Percentiles rank a stretch among this genome's conserved stretches.
phyloP scores from a whole-genome alignment of 2,329 filamentous ascomycete genomes.

The Cladophialophora yegresii region DNA sequence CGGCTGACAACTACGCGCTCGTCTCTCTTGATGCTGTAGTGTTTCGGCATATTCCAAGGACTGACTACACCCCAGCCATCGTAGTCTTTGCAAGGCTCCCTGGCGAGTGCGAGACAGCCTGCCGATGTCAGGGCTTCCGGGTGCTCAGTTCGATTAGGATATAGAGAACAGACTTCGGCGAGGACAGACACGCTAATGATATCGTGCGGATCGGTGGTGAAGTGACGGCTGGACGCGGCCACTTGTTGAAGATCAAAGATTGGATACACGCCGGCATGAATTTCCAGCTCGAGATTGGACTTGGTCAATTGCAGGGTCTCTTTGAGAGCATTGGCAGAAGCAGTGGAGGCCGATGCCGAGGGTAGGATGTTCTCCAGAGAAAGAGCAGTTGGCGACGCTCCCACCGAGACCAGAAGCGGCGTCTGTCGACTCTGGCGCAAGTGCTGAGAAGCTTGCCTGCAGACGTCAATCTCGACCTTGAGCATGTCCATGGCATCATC shows the following conservation, averaged over 20 bases:
- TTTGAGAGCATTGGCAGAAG: constrained; percentile 28
- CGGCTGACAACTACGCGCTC: constrained; percentile 67
- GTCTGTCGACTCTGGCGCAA: constrained; percentile 31
- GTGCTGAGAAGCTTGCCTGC: constrained; percentile 40
- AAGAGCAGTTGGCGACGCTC: constrained; percentile 73
- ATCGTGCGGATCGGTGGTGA: constrained; percentile 40
- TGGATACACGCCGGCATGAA: constrained; percentile 77
- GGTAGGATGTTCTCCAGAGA: constrained; percentile 62
- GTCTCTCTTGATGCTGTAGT: constrained; percentile 44
- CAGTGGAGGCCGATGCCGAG: constrained; percentile 33
- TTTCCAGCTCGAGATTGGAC: constrained; percentile 58
- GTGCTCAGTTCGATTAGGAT: constrained; percentile 55
- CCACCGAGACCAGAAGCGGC: constrained; percentile 64
- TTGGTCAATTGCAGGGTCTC: constrained; percentile 31
- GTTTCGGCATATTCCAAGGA: constrained; percentile 54
- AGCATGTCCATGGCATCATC: constrained; percentile 62
- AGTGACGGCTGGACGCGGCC: constrained; percentile 64
- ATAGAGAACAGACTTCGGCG: constrained; percentile 71
- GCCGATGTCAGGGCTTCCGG: constrained; percentile 69
- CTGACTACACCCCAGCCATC: constrained; percentile 69
- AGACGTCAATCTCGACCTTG: constrained; percentile 59
- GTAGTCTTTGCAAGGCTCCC: constrained; percentile 73
- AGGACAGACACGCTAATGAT: constrained; percentile 69
- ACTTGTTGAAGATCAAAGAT: constrained; percentile 77
- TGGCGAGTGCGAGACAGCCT: constrained; percentile 68